Evolutionary conservation across 495 filamentous ascomycete species (phyloP).

Genomic region (Penicillium roqueforti): DNA sequence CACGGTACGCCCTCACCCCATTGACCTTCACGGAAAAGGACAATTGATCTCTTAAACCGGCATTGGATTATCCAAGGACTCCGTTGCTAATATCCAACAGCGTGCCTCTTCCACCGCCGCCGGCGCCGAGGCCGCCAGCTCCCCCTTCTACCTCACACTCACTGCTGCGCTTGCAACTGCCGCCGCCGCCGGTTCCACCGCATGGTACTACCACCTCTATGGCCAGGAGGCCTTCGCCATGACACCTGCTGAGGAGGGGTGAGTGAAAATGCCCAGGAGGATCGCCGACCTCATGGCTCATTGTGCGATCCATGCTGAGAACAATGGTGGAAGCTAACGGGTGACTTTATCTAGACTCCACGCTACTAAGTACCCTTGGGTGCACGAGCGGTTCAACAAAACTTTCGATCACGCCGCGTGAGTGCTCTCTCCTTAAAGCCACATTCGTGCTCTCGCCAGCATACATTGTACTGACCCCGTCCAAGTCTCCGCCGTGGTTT

Average conservation of each 20-base stretch:
- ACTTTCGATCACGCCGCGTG: conserved; percentile 97
- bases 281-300: conserved; percentile 16
- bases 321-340: conserved; percentile 15
- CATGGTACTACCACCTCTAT: conserved; percentile 95
- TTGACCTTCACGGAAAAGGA: conserved; percentile 27
- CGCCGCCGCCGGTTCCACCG: conserved; percentile 79
- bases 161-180: conserved; percentile 79
- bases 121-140: conserved; percentile 47
- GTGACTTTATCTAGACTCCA: conserved; percentile 62
- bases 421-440: conserved; percentile 34
- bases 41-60: conserved; percentile 28
- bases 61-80: not conserved
- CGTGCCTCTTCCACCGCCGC: conserved; percentile 47
- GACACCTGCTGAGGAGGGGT: conserved; percentile 98
- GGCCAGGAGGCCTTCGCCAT: conserved; percentile 80
- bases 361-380: conserved; percentile 90
- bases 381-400: conserved; percentile 80
- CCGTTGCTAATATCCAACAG: conserved; percentile 30
- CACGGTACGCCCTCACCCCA: conserved; percentile 43
- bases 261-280: conserved; percentile 39
- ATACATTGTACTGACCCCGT: conserved; percentile 27
- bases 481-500: conserved; percentile 93
- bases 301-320: conserved; percentile 21
- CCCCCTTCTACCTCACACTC: conserved; percentile 62
- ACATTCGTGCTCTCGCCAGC: conserved; percentile 11